phyloP scores from a whole-genome alignment of 1,139 yeast genomes.

The Geotrichum carabidarum region DNA sequence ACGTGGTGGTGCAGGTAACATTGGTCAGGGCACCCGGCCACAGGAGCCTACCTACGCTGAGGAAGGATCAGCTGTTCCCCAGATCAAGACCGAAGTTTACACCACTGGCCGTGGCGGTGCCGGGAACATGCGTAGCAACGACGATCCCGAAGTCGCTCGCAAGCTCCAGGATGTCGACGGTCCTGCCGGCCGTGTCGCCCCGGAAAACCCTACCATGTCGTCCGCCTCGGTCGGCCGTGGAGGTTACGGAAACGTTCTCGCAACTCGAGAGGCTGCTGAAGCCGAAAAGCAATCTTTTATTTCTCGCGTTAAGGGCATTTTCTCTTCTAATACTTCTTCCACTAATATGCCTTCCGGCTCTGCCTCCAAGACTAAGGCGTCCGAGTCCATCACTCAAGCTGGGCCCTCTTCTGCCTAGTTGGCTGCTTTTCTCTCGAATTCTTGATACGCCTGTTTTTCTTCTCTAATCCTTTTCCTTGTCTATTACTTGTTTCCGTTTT shows the following conservation, averaged over 20 bases:
- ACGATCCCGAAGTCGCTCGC: constrained; percentile 57
- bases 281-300: constrained; percentile 21
- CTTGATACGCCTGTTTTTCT: neutral
- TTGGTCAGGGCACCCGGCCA: constrained; percentile 43
- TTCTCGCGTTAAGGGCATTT: constrained; percentile 20
- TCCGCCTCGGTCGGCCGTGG: constrained; percentile 39
- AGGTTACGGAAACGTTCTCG: constrained; percentile 39
- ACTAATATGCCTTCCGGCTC: neutral
- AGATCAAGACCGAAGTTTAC: constrained; percentile 51
- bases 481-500: neutral
- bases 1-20: constrained; percentile 78
- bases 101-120: constrained; percentile 81
- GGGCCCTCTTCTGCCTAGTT: neutral
- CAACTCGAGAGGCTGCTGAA: constrained; percentile 25
- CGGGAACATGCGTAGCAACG: constrained; percentile 66
- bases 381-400: neutral
- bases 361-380: neutral
- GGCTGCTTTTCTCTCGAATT: neutral
- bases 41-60: constrained; percentile 47
- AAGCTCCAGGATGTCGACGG: constrained; percentile 68
- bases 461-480: neutral
- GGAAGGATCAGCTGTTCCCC: constrained; percentile 51
- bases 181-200: constrained; percentile 21
- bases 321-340: neutral
- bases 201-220: constrained; percentile 26